These are phyloP conservation scores for Yamadazyma ubonensis DNA, from an alignment of 805 yeast genomes.

Conservation along the genomic window DNA sequence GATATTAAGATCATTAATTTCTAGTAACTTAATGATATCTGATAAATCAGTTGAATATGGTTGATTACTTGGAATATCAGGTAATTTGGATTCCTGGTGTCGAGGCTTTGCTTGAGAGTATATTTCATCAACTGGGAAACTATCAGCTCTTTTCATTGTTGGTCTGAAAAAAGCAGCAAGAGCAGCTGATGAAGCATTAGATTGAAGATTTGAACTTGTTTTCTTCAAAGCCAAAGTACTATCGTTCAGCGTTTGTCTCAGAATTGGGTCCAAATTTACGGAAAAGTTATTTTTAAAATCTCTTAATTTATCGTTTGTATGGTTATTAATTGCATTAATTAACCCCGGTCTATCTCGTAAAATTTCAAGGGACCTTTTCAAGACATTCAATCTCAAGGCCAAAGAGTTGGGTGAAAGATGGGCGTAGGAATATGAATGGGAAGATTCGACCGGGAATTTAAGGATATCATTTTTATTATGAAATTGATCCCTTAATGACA, in stretches of 20 bases:
- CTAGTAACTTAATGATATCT: conserved; percentile 49
- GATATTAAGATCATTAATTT: conserved; percentile 30
- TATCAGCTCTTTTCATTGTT: conserved; percentile 33
- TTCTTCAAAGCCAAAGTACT: conserved; percentile 11
- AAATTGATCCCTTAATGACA: conserved; percentile 16
- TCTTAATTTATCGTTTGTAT: conserved; percentile 1
- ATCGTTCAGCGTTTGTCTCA: conserved; percentile 3
- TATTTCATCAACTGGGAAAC: conserved; percentile 28
- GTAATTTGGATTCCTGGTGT: conserved; percentile 1
- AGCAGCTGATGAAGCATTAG: conserved; percentile 48
- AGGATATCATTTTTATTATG: conserved; percentile 39
- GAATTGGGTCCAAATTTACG: background rate
- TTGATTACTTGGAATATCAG: conserved; percentile 6
- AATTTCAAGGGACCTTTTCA: conserved; percentile 74
- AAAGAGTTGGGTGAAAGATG: conserved; percentile 78
- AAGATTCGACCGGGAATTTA: conserved; percentile 72
- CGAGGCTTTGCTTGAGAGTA: conserved; percentile 9
- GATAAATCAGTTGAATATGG: conserved; percentile 38
- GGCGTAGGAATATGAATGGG: conserved; percentile 84
- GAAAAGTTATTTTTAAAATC: conserved; percentile 4
- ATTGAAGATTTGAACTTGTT: conserved; percentile 33
- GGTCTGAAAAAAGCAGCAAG: conserved; percentile 46
- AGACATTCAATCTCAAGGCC: conserved; percentile 69
- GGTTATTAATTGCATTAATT: conserved; percentile 24
- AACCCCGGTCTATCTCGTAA: conserved; percentile 61